phyloP scores from a whole-genome alignment of 2,329 filamentous ascomycete genomes.

The Gnomoniopsis smithogilvyi region DNA sequence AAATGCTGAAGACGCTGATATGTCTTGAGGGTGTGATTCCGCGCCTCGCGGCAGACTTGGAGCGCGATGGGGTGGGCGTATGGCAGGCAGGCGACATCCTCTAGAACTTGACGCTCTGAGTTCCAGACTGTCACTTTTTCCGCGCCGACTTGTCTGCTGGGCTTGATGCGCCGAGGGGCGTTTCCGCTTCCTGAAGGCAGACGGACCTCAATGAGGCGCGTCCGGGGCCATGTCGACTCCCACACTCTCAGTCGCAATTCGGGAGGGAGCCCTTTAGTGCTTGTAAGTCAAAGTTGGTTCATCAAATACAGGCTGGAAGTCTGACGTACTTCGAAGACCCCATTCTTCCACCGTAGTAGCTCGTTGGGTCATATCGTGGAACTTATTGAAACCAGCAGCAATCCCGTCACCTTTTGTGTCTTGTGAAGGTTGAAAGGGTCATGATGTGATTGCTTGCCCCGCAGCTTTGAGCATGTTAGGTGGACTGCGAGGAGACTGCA shows the following conservation, averaged over 20 bases:
- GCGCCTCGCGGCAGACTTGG: constrained; percentile 17
- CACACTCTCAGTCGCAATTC: constrained; percentile 17
- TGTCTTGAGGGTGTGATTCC: constrained; percentile 12
- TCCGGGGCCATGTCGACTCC: constrained; percentile 17
- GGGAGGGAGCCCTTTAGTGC: constrained; percentile 10
- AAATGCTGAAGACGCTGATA: constrained; percentile 17
- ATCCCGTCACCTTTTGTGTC: not conserved
- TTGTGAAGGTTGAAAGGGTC: not conserved
- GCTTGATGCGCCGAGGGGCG: constrained; percentile 10
- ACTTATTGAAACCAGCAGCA: not conserved
- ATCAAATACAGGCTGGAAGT: not conserved
- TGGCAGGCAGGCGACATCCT: constrained; percentile 7
- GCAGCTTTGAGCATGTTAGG: not conserved
- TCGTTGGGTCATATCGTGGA: constrained; percentile 4
- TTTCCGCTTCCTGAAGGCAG: constrained; percentile 4
- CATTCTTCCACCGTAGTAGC: not conserved
- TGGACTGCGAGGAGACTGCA: not conserved
- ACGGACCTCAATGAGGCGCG: constrained; percentile 14
- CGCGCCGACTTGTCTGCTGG: constrained; percentile 16
- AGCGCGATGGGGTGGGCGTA: constrained; percentile 14
- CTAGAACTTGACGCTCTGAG: constrained; percentile 3
- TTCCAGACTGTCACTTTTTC: constrained; percentile 15
- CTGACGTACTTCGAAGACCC: constrained; percentile 9
- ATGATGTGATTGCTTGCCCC: not conserved
- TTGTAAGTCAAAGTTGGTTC: not conserved